Conservation (phyloP, 2,329 filamentous ascomycete genomes). For the Trichoderma citrinoviride region DNA sequence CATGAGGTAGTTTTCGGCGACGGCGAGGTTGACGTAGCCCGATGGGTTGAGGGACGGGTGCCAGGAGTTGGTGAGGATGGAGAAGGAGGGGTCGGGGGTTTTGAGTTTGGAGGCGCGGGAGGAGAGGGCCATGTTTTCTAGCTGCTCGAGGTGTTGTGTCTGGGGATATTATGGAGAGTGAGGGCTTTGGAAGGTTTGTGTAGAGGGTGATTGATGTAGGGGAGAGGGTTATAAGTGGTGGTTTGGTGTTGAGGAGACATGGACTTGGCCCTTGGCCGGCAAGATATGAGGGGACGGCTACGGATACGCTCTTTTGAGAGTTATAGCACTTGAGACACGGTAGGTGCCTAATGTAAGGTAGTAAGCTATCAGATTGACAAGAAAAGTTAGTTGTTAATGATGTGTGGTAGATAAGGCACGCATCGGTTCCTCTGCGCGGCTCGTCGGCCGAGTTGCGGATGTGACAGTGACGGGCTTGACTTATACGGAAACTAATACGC, state of each 20-base stretch:
- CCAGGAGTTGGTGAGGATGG: conserved; percentile 44
- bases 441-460: conserved; percentile 9
- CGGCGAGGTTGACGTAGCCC: conserved; percentile 50
- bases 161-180: neutral
- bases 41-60: conserved; percentile 40
- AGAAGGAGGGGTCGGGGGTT: conserved; percentile 27
- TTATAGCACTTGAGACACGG: too few species aligned
- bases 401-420: neutral
- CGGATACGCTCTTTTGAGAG: neutral
- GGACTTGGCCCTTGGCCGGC: neutral
- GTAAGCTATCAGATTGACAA: neutral
- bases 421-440: neutral
- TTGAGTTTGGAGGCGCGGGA: conserved; percentile 32
- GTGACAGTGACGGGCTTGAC: neutral
- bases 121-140: conserved; percentile 27
- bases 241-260: neutral
- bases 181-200: neutral
- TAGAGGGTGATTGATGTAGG: neutral
- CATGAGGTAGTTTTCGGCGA: conserved; percentile 55
- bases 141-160: neutral
- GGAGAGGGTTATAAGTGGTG: neutral
- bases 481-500: neutral
- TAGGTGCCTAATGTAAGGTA: too few species aligned
- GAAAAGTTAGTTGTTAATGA: neutral
- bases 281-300: neutral